Conservation (phyloP, 164 flowering plant genomes). For the Macadamia integrifolia region DNA sequence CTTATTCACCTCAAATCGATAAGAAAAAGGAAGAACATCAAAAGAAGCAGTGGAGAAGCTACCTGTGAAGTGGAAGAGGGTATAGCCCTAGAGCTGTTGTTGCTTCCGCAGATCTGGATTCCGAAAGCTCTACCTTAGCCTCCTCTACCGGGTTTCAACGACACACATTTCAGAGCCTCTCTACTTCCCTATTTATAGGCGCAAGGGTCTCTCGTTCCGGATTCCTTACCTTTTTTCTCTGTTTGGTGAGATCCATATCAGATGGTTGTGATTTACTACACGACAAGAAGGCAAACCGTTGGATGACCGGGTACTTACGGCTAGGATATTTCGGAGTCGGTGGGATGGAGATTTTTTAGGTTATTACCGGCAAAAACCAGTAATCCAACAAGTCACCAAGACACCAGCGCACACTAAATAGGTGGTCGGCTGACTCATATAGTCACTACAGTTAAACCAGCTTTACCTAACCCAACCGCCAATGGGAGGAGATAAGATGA, state of each 20-base stretch:
- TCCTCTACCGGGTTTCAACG: not conserved
- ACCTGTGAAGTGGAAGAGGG: not conserved
- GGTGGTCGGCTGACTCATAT: too few relatives aligned
- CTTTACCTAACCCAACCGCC: too few relatives aligned
- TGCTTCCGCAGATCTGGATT: not conserved
- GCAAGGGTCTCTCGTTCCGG: not conserved
- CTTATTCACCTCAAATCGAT: too few relatives aligned
- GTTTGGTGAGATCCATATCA: not conserved
- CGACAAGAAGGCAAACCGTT: not conserved
- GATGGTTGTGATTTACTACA: not conserved
- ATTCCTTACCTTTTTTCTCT: not conserved
- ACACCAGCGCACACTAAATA: too few relatives aligned
- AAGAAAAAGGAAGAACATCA: too few relatives aligned
- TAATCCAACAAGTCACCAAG: too few relatives aligned
- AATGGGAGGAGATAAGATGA: too few relatives aligned
- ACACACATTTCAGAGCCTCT: not conserved
- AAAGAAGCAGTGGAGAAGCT: too few relatives aligned
- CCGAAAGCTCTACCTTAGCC: not conserved
- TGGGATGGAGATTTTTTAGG: not conserved
- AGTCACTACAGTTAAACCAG: too few relatives aligned
- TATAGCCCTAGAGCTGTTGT: not conserved
- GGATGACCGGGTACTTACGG: not conserved
- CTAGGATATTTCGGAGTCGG: slow-evolving; percentile 10
- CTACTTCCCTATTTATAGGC: not conserved
- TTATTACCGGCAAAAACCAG: too few relatives aligned